These are phyloP conservation scores for Mycena olivaceomarginata DNA, from an alignment of 768 basidiomycete genomes.

Conservation along the genomic window DNA sequence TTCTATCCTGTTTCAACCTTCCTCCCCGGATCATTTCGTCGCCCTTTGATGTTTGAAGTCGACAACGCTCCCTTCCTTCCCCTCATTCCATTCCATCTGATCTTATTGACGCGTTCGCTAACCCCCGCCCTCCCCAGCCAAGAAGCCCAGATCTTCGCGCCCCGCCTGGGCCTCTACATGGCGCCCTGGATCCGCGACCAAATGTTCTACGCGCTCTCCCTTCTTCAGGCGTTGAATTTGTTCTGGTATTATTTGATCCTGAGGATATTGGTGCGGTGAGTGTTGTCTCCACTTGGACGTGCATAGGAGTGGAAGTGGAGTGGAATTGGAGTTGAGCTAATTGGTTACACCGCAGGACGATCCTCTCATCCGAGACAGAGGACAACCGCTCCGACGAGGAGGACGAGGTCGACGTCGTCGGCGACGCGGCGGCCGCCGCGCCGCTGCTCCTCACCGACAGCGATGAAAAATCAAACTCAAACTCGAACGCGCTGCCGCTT, in stretches of 20 bases:
- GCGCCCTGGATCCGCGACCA: constrained; percentile 81
- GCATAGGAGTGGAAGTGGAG: too few species aligned
- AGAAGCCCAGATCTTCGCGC: constrained; percentile 60
- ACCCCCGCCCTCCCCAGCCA: neutral
- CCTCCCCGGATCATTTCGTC: neutral
- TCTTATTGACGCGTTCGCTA: neutral
- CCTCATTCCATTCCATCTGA: too few species aligned
- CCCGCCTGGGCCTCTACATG: constrained; percentile 73
- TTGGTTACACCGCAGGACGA: constrained; percentile 57
- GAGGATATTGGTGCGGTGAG: constrained; percentile 64
- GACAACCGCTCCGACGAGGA: constrained; percentile 83
- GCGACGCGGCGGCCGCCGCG: too few species aligned
- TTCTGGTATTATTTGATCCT: constrained; percentile 86
- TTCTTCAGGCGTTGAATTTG: constrained; percentile 81
- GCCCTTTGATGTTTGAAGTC: neutral
- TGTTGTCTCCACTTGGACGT: too few species aligned
- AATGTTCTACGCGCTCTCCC: constrained; percentile 74
- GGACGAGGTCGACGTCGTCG: constrained; percentile 58
- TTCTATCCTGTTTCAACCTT: neutral
- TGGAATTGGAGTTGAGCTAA: too few species aligned
- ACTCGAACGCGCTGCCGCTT: too few species aligned
- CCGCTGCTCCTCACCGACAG: too few species aligned
- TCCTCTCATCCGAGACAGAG: constrained; percentile 59
- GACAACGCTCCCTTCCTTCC: too few species aligned
- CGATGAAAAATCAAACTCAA: too few species aligned